phyloP scores from a whole-genome alignment of 768 basidiomycete species.

The Lanmaoa pseudosensibilis region DNA sequence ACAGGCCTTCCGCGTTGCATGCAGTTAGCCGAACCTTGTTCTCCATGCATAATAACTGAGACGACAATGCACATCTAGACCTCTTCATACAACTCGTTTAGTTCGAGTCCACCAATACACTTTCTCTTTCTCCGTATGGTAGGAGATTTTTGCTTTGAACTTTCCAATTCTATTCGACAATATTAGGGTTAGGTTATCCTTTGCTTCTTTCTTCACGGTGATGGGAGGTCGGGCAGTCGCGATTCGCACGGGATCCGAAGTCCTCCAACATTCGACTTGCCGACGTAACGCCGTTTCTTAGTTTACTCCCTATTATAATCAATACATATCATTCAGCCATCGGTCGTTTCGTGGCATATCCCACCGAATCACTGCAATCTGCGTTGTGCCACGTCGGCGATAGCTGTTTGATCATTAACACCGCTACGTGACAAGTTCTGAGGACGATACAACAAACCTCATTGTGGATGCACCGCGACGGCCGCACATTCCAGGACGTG shows the following conservation, averaged over 20 bases:
- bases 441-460: neutral
- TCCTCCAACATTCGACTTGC: neutral
- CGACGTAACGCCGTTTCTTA: neutral
- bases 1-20: neutral
- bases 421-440: neutral
- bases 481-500: neutral
- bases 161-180: neutral
- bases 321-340: neutral
- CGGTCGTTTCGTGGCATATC: neutral
- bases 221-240: constrained; percentile 11
- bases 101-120: neutral
- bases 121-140: constrained; percentile 3
- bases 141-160: neutral
- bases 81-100: neutral
- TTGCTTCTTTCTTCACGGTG: constrained; percentile 17
- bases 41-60: neutral
- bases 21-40: neutral
- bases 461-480: neutral
- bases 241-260: neutral
- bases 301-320: neutral
- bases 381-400: neutral
- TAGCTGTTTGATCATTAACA: neutral
- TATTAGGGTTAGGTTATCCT: too few relatives aligned
- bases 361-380: neutral
- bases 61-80: neutral